phyloP scores from a whole-genome alignment of 1,139 yeast genomes.

The Yamadazyma trypodendri region DNA sequence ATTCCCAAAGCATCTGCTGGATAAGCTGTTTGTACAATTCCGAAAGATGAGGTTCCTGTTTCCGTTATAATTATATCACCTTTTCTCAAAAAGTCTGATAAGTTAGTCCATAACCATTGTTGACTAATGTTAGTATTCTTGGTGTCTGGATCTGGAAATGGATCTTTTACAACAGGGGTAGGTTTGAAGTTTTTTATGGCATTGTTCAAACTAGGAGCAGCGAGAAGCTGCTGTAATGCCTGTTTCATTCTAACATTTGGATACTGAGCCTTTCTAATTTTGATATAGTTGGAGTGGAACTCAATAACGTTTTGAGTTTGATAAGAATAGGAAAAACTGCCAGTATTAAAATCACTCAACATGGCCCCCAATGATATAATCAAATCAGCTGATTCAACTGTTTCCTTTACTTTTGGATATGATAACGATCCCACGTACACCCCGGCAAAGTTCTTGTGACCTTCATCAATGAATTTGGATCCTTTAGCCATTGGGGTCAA shows the following conservation, averaged over 20 bases:
- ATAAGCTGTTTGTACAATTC: constrained; percentile 37
- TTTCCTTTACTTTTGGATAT: constrained; percentile 28
- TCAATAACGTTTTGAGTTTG: constrained; percentile 37
- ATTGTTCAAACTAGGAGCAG: constrained; percentile 15
- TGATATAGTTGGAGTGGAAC: constrained; percentile 40
- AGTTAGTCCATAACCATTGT: constrained; percentile 36
- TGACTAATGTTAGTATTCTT: constrained; percentile 25
- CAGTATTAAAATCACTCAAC: constrained; percentile 41
- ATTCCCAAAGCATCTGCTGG: constrained; percentile 38
- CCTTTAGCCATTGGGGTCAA: constrained; percentile 38
- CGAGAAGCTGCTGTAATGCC: constrained; percentile 21
- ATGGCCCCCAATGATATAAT: constrained; percentile 36
- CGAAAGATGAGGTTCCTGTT: constrained; percentile 45
- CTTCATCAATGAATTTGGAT: constrained; percentile 26
- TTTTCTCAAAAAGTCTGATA: constrained; percentile 32
- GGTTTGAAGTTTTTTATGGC: constrained; percentile 19
- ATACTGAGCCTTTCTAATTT: constrained; percentile 34
- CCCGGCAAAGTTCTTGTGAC: constrained; percentile 28
- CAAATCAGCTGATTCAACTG: constrained; percentile 31
- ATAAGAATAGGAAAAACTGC: constrained; percentile 39
- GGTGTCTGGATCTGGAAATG: constrained; percentile 13
- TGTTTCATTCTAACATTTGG: constrained; percentile 39
- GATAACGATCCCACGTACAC: constrained; percentile 35
- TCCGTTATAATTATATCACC: constrained; percentile 39
- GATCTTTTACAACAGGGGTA: constrained; percentile 16